Conservation (phyloP, 352 stramenopile species). For the Globisporangium barbulae region DNA sequence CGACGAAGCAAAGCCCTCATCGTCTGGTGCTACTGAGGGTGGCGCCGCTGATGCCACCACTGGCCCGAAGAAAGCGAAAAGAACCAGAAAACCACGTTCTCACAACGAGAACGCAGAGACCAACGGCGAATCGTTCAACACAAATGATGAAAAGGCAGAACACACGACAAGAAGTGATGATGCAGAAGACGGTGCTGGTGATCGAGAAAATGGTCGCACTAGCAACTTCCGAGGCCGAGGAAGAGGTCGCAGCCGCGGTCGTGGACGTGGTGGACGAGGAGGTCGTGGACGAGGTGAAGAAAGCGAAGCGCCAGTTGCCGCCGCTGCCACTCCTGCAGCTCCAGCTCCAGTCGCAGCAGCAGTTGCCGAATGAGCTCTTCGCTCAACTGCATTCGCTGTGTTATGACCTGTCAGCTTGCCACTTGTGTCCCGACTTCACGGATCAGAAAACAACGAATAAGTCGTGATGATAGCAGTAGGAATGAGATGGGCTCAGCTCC, state of each 20-base stretch:
- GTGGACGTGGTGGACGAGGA: constrained; percentile 32
- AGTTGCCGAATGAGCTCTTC: constrained; percentile 5
- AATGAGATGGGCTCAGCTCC: too few species aligned
- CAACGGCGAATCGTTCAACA: neutral
- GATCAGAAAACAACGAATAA: too few species aligned
- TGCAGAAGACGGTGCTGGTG: neutral
- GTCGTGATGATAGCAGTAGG: too few species aligned
- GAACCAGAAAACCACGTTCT: constrained; percentile 8
- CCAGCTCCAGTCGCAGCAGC: constrained; percentile 12
- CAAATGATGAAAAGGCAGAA: neutral
- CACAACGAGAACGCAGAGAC: constrained; percentile 1
- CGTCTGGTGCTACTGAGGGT: neutral
- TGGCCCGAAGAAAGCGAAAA: constrained; percentile 8
- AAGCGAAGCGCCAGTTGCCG: neutral
- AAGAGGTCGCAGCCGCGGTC: constrained; percentile 17
- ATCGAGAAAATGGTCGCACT: neutral
- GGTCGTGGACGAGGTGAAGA: constrained; percentile 20
- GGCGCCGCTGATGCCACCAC: neutral
- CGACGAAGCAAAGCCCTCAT: constrained; percentile 6
- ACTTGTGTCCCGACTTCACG: too few species aligned
- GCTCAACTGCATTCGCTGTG: neutral
- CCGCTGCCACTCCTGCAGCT: neutral
- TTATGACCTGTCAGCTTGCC: too few species aligned
- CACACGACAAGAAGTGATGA: neutral
- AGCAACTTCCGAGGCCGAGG: constrained; percentile 31